Evolutionary conservation across 208 protist species (phyloP).

Genomic region (Naegleria gruberi): DNA sequence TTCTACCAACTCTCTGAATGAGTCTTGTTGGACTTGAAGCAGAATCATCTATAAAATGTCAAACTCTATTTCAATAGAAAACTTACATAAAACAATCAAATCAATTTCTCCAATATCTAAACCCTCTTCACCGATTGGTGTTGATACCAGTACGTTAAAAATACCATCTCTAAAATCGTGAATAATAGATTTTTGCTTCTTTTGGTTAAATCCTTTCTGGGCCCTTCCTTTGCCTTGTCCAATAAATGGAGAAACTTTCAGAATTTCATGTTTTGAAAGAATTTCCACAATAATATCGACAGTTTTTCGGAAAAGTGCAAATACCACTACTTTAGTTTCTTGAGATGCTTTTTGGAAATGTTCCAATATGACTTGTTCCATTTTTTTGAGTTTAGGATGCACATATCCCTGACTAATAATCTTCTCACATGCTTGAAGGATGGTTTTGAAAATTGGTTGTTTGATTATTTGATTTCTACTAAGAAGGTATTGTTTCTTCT

Average conservation of each 20-base stretch:
- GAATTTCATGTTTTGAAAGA: background rate
- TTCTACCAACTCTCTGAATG: conserved; percentile 60
- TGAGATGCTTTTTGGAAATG: conserved; percentile 41
- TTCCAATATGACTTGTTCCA: conserved; percentile 38
- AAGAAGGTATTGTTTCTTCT: background rate
- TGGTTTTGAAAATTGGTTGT: background rate
- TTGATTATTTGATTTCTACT: background rate
- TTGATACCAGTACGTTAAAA: conserved; percentile 58
- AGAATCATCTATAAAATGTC: conserved; percentile 34
- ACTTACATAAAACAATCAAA: conserved; percentile 57
- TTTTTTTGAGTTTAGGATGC: conserved; percentile 46
- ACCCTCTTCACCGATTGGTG: conserved; percentile 66
- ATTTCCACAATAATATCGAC: conserved; percentile 38
- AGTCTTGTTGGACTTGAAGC: conserved; percentile 43
- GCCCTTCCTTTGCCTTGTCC: background rate
- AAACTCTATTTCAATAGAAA: background rate
- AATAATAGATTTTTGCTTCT: conserved; percentile 32
- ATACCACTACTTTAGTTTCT: conserved; percentile 39
- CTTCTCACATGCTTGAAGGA: background rate
- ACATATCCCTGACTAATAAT: background rate
- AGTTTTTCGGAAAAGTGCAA: conserved; percentile 23
- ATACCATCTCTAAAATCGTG: conserved; percentile 38
- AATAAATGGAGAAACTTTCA: conserved; percentile 25
- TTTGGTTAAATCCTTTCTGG: background rate
- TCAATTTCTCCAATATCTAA: conserved; percentile 62